Conservation (phyloP, 345 rosid species). For the Isatis tinctoria region DNA sequence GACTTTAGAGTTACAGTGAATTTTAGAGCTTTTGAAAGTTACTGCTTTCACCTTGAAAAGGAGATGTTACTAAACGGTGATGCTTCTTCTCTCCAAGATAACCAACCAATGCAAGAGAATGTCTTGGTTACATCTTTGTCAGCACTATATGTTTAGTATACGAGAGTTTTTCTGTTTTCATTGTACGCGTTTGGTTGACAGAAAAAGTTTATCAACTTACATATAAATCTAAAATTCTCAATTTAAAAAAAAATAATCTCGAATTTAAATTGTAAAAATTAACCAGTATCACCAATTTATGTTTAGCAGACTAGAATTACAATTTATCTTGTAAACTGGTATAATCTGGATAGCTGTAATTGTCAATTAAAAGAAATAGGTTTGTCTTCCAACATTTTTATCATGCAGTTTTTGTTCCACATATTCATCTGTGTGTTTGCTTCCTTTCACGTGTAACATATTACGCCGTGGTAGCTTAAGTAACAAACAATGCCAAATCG, state of each 20-base stretch:
- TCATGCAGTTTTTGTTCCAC: not conserved
- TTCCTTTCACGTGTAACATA: not conserved
- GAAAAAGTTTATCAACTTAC: slow-evolving; percentile 1
- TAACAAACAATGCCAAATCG: not conserved
- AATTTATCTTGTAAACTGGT: not conserved
- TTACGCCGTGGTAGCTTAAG: not conserved
- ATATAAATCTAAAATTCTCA: accelerated
- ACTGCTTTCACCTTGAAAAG: slow-evolving; percentile 72
- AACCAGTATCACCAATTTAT: accelerated
- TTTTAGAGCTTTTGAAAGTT: slow-evolving; percentile 61
- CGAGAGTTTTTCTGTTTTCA: not conserved
- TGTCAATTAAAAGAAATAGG: not conserved
- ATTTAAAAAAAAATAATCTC: not conserved
- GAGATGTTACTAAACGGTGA: slow-evolving; percentile 40
- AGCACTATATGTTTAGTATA: not conserved
- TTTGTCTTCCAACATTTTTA: not conserved
- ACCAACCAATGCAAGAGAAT: not conserved
- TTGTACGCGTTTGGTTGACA: slow-evolving; percentile 9
- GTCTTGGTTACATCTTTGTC: not conserved
- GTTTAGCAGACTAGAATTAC: not conserved
- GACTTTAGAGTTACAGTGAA: slow-evolving; percentile 62
- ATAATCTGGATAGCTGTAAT: not conserved
- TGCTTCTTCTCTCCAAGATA: not conserved
- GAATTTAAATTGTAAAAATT: not conserved
- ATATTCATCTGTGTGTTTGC: not conserved